Base-by-base conservation (phyloP, 495 filamentous ascomycete genomes). In the Annulohypoxylon maeteangense region DNA sequence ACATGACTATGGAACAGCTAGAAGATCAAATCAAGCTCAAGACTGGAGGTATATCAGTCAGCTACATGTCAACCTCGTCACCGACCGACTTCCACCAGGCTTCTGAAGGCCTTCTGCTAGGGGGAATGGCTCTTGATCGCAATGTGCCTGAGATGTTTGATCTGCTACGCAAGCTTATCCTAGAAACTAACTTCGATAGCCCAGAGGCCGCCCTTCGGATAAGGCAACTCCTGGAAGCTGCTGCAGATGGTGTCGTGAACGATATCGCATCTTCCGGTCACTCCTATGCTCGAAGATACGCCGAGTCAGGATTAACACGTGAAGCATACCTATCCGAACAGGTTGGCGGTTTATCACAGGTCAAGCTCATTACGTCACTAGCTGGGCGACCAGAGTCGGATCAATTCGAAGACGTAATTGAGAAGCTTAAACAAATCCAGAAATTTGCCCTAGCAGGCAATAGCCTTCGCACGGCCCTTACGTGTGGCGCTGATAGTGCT, bases 1-100 rank as follows among this genome's bases (percentile, higher is more conserved):
- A 90, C 62, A 91, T 89, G 82, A 88, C 91, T 0, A 97, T 97
- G 93, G 96, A 97, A 77, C 87, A 98, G 76, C 86, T 97, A 44
- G 95, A 99, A 78, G 95, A 98, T 76, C 80, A 93, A 42, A 98
- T 98, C 75, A 98, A 97, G 74, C 83, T 98, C 11, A 97, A 97
- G 80, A 99, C 95, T 4, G 95, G 95, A n/a, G 95, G 95, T 11
- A 86, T 99, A 11, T 90, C 87, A 8, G 89, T 93, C 23, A 88
- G 89, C 0, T 93, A 95, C 63, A 88, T 94, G 81, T 84, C 92
- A 22, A 86, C 92, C 1, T 87, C 94, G 0, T 91, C 88, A 11
- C 93, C 95, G 6, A 85, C 82, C 10, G 87, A 94, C 57, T 86
- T 93, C 47, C 84, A 84, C 3, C 81, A 86, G 65, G 90, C 87